Evolutionary conservation across 2,329 filamentous ascomycete genomes (phyloP).

Genomic region (Bipolaris victoriae): DNA sequence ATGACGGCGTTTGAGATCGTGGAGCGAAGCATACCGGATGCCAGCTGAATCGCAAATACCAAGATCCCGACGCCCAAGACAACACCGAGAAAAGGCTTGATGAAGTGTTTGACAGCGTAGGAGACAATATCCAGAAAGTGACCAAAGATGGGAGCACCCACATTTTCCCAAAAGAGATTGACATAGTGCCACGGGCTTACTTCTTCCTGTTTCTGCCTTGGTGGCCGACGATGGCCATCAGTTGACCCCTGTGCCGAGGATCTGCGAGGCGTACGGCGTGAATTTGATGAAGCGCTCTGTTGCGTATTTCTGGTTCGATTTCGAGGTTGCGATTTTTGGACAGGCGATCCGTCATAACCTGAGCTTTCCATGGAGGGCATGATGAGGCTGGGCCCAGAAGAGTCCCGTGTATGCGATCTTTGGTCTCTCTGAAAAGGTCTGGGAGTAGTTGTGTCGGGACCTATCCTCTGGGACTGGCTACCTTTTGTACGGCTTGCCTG

Average conservation of each 20-base stretch:
- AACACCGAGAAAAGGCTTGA: slow-evolving; percentile 67
- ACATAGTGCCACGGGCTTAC: slow-evolving; percentile 33
- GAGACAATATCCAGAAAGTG: slow-evolving; percentile 65
- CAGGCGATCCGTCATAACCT: slow-evolving; percentile 20
- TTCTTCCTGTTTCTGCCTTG: slow-evolving; percentile 15
- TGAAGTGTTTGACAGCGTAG: slow-evolving; percentile 63
- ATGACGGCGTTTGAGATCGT: slow-evolving; percentile 69
- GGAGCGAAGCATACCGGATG: slow-evolving; percentile 64
- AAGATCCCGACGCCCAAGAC: slow-evolving; percentile 59
- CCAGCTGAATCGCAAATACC: slow-evolving; percentile 64
- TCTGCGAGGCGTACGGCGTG: slow-evolving; percentile 8
- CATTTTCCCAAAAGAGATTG: slow-evolving; percentile 39
- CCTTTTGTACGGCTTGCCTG: slow-evolving; percentile 12
- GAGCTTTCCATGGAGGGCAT: slow-evolving; percentile 48
- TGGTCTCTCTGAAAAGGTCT: slow-evolving; percentile 18
- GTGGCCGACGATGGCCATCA: not conserved
- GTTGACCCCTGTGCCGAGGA: slow-evolving; percentile 6
- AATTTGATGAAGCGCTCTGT: not conserved
- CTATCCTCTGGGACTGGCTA: slow-evolving; percentile 21
- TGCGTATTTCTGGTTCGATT: slow-evolving; percentile 4
- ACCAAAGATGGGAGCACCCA: slow-evolving; percentile 44
- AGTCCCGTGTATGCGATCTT: slow-evolving; percentile 22
- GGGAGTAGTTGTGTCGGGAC: slow-evolving; percentile 12
- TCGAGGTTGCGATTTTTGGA: slow-evolving; percentile 1
- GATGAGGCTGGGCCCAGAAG: slow-evolving; percentile 50